Base-by-base conservation (phyloP, 2,329 filamentous ascomycete genomes). In the Colletotrichum sp. region DNA sequence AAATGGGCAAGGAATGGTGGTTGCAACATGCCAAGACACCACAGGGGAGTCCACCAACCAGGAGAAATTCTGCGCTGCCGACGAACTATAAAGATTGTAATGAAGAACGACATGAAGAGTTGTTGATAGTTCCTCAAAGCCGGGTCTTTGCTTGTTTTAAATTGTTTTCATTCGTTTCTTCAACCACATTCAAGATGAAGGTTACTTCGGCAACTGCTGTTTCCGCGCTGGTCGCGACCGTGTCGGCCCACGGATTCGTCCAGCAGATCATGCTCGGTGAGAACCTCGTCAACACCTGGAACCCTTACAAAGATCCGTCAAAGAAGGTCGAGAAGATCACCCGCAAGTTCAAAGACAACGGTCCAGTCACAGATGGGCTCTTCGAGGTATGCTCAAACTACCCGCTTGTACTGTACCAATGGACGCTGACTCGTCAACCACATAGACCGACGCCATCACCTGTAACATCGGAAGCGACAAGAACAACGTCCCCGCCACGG, bases 391-490 rank as follows among this genome's bases (percentile, higher is more conserved):
- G 21, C n/a, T 21, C 34, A 18, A 8, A 5, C 15, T 32, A 18
- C n/a, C 26, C 8, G 7, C n/a, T n/a, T 21, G 18, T 21, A 10
- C n/a, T 28, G 5, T 8, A 21, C 16, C 28, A 61, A 36, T 7
- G 34, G 34, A 12, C 7, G 16, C 66, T 70, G 10, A 74, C 71
- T 70, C 13, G 6, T 34, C 28, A 39, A 13, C n/a, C 12, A 32
- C 13, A 16, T 67, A 80, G 79, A 80, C 79, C 48, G 79, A 80
- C 61, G 79, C 79, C n/a, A 80, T 80, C 34, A 80, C 79, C 57
- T 80, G 79, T 69, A 80, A 88, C 67, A 88, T 90, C 71, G 86
- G 85, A 79, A 89, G 87, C 78, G 86, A 88, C 82, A 85, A 81
- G 75, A 83, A 80, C 39, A 85, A 83, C 7, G 81, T 77, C 3